Conservation (phyloP, 225 moss, liverwort and hornwort species). For the Straminergon stramineum region DNA sequence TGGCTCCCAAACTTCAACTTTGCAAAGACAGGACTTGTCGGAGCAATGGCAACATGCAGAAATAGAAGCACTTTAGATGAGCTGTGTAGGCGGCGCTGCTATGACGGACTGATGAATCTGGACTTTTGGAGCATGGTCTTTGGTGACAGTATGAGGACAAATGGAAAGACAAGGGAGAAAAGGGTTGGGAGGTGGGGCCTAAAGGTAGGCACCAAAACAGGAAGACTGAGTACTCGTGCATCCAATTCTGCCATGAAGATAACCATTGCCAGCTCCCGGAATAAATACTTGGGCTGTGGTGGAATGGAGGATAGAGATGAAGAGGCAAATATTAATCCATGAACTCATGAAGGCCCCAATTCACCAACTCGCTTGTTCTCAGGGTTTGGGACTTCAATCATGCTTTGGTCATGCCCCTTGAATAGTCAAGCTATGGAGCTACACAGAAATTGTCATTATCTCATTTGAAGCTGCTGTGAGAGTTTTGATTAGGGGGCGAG, state of each 20-base stretch:
- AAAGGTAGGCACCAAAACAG: not conserved
- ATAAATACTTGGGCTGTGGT: not conserved
- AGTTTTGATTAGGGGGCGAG: not conserved
- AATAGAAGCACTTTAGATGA: not conserved
- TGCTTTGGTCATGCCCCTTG: not conserved
- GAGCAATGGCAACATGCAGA: not conserved
- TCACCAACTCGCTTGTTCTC: not conserved
- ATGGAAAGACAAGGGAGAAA: not conserved
- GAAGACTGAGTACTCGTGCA: not conserved
- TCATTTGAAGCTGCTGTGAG: not conserved
- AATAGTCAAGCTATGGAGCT: not conserved
- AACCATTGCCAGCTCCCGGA: not conserved
- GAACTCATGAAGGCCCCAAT: not conserved
- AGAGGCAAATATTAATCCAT: too few species aligned
- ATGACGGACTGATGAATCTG: not conserved
- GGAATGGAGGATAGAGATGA: not conserved
- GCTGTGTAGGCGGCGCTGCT: not conserved
- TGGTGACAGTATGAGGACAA: not conserved
- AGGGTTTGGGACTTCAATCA: not conserved
- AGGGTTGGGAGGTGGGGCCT: not conserved
- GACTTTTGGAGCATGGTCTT: not conserved
- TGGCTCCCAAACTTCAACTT: not conserved
- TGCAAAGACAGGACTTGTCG: not conserved
- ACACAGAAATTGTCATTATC: too few species aligned
- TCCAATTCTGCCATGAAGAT: not conserved